Conservation (phyloP, 2,329 filamentous ascomycete genomes). For the Penicillium glabrum region DNA sequence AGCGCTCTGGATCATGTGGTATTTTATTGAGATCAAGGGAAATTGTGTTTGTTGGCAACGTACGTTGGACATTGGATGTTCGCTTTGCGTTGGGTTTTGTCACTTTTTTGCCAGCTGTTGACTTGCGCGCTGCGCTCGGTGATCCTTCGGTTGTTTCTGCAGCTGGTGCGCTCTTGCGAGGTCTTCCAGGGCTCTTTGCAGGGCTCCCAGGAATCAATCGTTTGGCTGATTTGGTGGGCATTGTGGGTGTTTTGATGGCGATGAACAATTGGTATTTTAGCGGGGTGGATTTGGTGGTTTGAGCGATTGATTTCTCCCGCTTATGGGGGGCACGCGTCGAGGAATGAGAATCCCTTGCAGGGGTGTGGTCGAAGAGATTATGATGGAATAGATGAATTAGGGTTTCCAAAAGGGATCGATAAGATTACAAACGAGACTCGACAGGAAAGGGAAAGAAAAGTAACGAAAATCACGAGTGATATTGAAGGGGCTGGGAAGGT, state of each 20-base stretch:
- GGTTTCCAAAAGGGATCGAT: background rate
- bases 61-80: constrained; percentile 41
- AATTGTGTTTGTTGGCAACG: constrained; percentile 6
- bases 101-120: constrained; percentile 9
- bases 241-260: constrained; percentile 9
- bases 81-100: constrained; percentile 20
- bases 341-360: constrained; percentile 10
- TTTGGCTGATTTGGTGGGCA: constrained; percentile 29
- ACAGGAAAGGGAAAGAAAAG: background rate
- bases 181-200: constrained; percentile 15
- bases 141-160: constrained; percentile 7
- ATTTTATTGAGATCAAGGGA: background rate
- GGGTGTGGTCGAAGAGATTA: background rate
- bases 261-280: background rate
- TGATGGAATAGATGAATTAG: background rate
- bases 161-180: constrained; percentile 1
- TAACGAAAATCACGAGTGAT: background rate
- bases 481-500: constrained; percentile 12
- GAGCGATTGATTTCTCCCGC: constrained; percentile 8
- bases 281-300: constrained; percentile 1
- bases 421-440: background rate
- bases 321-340: constrained; percentile 2
- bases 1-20: background rate
- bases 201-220: constrained; percentile 15
- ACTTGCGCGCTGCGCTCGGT: constrained; percentile 23